Conservation (phyloP, 169 alveolate species). For the Plasmodium fragile region DNA sequence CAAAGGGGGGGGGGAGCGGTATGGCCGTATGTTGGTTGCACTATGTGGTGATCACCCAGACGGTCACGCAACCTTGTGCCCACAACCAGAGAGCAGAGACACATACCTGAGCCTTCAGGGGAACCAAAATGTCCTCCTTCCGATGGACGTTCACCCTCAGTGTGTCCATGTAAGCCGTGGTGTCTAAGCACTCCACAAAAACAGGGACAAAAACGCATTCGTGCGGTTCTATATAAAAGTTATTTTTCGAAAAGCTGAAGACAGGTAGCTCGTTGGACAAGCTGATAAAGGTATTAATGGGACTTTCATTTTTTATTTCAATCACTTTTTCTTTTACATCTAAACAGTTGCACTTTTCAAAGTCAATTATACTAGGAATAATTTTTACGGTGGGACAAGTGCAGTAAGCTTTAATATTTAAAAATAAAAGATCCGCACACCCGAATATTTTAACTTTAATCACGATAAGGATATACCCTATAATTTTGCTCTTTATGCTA, state of each 20-base stretch:
- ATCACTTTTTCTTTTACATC: constrained; percentile 45
- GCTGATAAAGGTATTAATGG: constrained; percentile 56
- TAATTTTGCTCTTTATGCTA: constrained; percentile 40
- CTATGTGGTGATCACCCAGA: neutral
- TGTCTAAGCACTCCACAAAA: constrained; percentile 46
- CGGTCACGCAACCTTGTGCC: neutral
- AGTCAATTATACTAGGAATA: constrained; percentile 52
- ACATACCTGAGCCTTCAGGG: constrained; percentile 45
- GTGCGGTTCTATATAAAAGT: constrained; percentile 30
- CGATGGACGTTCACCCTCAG: constrained; percentile 37
- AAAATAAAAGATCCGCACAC: constrained; percentile 51
- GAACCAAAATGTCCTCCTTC: constrained; percentile 26
- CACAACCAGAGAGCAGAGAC: neutral
- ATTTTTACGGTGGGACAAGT: constrained; percentile 70
- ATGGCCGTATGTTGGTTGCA: neutral
- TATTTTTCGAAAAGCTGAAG: constrained; percentile 40
- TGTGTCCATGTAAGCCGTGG: constrained; percentile 22
- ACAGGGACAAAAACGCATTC: constrained; percentile 20
- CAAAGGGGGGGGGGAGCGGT: neutral
- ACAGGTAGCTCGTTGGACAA: constrained; percentile 36
- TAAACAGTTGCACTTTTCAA: constrained; percentile 67
- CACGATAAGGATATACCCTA: constrained; percentile 62
- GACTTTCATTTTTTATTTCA: constrained; percentile 76
- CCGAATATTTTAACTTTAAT: constrained; percentile 56
- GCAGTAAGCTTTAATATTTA: constrained; percentile 51